phyloP scores from a whole-genome alignment of 805 yeast genomes.

The Kluyveromyces dobzhanskii region DNA sequence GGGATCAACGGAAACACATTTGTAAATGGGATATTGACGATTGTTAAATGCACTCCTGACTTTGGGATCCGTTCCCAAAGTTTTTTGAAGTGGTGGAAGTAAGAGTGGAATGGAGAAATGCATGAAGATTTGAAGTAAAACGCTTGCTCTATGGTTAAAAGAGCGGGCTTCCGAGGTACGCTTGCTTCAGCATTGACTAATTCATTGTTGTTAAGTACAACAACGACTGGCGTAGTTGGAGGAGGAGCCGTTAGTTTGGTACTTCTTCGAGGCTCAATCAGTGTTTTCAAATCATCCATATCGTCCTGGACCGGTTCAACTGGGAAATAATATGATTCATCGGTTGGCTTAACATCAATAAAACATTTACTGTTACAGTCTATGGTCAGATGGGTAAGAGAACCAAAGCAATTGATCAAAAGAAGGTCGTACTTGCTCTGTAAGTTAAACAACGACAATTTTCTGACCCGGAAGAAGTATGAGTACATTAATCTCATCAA shows the following conservation, averaged over 20 bases:
- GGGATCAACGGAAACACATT: conserved; percentile 27
- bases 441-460: conserved; percentile 33
- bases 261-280: conserved; percentile 16
- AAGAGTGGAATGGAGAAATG: conserved; percentile 26
- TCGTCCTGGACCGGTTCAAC: conserved; percentile 8
- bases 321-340: conserved; percentile 20
- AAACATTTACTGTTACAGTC: conserved; percentile 45
- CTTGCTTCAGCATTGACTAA: conserved; percentile 8
- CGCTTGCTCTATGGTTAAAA: conserved; percentile 18
- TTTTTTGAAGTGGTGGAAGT: conserved; percentile 22
- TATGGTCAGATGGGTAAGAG: conserved; percentile 33
- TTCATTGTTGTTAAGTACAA: conserved; percentile 20
- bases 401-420: conserved; percentile 38
- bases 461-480: conserved; percentile 35
- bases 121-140: conserved; percentile 16
- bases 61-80: conserved; percentile 28
- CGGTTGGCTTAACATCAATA: conserved; percentile 14
- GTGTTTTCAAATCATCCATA: conserved; percentile 18
- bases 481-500: conserved; percentile 28
- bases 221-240: conserved; percentile 26
- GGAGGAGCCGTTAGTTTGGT: conserved; percentile 22
- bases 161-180: conserved; percentile 14
- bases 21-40: conserved; percentile 28
- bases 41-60: conserved; percentile 20
- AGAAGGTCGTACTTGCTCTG: conserved; percentile 40